These are phyloP conservation scores for Auricularia auricula-judae DNA, from an alignment of 768 basidiomycete species.

Conservation along the genomic window DNA sequence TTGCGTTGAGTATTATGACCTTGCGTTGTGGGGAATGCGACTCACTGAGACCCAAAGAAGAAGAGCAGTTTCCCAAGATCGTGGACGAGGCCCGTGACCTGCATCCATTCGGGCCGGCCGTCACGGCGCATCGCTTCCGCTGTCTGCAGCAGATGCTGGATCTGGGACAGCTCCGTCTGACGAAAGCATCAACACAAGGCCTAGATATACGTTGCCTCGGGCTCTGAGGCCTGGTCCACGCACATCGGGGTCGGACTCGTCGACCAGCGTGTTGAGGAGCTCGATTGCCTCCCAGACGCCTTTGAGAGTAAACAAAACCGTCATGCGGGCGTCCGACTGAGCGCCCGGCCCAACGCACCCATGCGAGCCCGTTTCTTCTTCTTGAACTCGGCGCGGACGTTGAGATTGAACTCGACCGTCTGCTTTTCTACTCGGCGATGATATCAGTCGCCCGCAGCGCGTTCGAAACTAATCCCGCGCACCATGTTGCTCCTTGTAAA, in stretches of 20 bases:
- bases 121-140: conserved; percentile 83
- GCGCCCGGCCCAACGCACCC: conserved; percentile 23
- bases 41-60: conserved; percentile 62
- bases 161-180: conserved; percentile 70
- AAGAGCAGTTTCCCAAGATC: conserved; percentile 83
- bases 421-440: conserved; percentile 55
- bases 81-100: conserved; percentile 76
- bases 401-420: conserved; percentile 75
- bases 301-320: background rate
- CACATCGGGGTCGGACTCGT: conserved; percentile 87
- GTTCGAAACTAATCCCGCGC: background rate
- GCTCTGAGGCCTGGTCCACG: conserved; percentile 6
- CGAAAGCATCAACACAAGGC: conserved; percentile 1
- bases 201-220: too few relatives aligned
- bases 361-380: conserved; percentile 58
- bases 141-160: conserved; percentile 84
- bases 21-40: conserved; percentile 1
- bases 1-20: background rate
- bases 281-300: conserved; percentile 77
- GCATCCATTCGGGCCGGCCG: conserved; percentile 89
- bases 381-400: conserved; percentile 65
- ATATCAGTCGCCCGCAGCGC: background rate
- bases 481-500: background rate
- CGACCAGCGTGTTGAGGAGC: conserved; percentile 74
- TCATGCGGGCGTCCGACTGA: background rate